These are phyloP conservation scores for Pseudocercospora ulei DNA, from an alignment of 2,329 filamentous ascomycete genomes.

Conservation along the genomic window DNA sequence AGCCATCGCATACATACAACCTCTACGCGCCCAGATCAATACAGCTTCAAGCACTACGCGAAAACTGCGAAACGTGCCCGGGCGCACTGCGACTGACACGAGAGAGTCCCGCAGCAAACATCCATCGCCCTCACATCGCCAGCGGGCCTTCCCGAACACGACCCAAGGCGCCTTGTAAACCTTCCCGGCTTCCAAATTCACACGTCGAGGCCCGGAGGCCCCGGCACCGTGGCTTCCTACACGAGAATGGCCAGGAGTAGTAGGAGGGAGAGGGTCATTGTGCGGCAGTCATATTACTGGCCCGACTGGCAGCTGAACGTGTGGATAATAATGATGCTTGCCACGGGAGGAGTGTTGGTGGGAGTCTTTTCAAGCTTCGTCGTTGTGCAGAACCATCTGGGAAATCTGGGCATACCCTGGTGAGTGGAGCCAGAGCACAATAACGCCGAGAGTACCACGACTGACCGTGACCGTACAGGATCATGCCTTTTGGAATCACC, in stretches of 20 bases:
- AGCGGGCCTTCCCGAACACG: background rate
- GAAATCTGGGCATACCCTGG: slow-evolving; percentile 51
- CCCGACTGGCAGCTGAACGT: slow-evolving; percentile 55
- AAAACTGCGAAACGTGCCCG: background rate
- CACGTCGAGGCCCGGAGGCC: slow-evolving; percentile 8
- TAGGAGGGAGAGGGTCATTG: slow-evolving; percentile 34
- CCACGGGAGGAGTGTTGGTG: slow-evolving; percentile 48
- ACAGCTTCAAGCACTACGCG: background rate
- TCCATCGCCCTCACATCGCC: background rate
- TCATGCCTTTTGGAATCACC: slow-evolving; percentile 55
- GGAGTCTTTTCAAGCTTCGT: slow-evolving; percentile 55
- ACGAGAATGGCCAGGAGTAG: slow-evolving; percentile 29
- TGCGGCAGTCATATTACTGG: slow-evolving; percentile 52
- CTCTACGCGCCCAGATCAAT: background rate
- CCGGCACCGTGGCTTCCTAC: slow-evolving; percentile 6
- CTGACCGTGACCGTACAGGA: slow-evolving; percentile 38
- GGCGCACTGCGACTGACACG: slow-evolving; percentile 5
- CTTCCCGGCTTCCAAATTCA: slow-evolving; percentile 7
- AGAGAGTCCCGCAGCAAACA: background rate
- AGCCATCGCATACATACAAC: slow-evolving; percentile 2
- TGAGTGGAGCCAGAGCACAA: slow-evolving; percentile 34
- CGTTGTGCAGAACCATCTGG: slow-evolving; percentile 47
- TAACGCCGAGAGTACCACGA: background rate
- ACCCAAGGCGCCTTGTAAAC: background rate
- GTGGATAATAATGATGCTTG: slow-evolving; percentile 55